Base-by-base conservation (phyloP, 306 rosid genomes). In the Vachellia collinsii region DNA sequence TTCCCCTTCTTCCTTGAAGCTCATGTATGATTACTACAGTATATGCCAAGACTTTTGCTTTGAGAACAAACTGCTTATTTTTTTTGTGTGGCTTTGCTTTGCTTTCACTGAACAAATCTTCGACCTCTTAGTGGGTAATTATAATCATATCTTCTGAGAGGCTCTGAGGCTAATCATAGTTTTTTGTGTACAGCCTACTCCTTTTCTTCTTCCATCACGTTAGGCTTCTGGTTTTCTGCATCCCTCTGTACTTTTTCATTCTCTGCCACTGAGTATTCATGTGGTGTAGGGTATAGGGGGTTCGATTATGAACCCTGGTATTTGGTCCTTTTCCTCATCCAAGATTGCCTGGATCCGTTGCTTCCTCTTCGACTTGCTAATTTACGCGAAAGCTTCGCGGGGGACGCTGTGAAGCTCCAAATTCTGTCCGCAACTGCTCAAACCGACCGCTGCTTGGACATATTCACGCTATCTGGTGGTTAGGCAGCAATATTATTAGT, bases 251-350 rank as follows among this genome's bases (percentile, higher is more conserved):
- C 46, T 0, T 53, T 73, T 10, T 37, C 2, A n/a, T 25, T 22
- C 38, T 29, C 5, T 17, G 64, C 70, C 51, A 43, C 14, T 65
- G 63, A 37, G 17, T 56, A 65, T 36, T 73, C 34, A 53, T 41
- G 66, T 36, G 65, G 56, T 20, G 36, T 4, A 39, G 43, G 73
- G 51, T 54, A 71, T 43, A 63, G 51, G 54, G 44, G 20, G 77
- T 72, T 54, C 17, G 56, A 74, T 75, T 70, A 82, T 82, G 86
- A 75, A 10, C 84, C 58, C 38, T 10, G 16, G 41, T 70, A 63
- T 67, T 23, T 51, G 75, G 59, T 59, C 9, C 37, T 50, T 19
- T 58, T 51, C 46, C 36, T 67, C 66, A 10, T 46, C 8, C 65
- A 44, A 19, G 46, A 64, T 64, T 79, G 39, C 10, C 9, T 43